Evolutionary conservation across 2,329 filamentous ascomycete species (phyloP).

Genomic region (Colletotrichum caudatum): DNA sequence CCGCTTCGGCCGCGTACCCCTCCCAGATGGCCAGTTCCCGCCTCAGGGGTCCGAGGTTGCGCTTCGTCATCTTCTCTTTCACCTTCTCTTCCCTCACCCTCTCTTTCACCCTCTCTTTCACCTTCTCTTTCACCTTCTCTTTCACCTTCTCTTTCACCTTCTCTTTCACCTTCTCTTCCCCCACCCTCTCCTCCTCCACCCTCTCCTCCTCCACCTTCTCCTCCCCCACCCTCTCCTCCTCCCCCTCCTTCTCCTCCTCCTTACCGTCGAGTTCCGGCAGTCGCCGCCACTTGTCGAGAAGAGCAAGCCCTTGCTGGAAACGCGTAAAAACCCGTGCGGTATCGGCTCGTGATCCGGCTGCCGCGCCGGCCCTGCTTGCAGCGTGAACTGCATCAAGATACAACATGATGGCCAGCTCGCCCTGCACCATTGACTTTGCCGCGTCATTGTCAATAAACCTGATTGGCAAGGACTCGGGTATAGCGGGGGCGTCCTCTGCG

Average conservation of each 20-base stretch:
- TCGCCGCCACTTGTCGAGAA: constrained; percentile 54
- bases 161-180: neutral
- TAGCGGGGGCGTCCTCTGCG: constrained; percentile 37
- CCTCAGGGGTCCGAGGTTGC: constrained; percentile 45
- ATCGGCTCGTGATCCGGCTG: constrained; percentile 45
- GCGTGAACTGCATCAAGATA: constrained; percentile 71
- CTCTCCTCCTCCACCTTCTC: neutral
- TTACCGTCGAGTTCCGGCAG: constrained; percentile 34
- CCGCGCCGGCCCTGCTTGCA: constrained; percentile 45
- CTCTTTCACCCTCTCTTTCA: neutral
- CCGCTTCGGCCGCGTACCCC: constrained; percentile 50
- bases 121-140: constrained; percentile 5
- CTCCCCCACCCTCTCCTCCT: neutral
- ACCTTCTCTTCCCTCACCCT: neutral
- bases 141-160: constrained; percentile 1
- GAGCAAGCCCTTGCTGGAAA: constrained; percentile 56
- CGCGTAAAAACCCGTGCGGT: constrained; percentile 54
- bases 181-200: constrained; percentile 7
- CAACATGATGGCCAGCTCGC: constrained; percentile 66
- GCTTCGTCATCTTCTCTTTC: neutral
- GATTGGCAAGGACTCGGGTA: constrained; percentile 50
- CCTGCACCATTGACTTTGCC: constrained; percentile 59
- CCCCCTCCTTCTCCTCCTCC: neutral
- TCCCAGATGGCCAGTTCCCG: constrained; percentile 58
- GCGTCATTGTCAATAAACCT: constrained; percentile 68